Percentiles rank a stretch among this genome's conserved stretches.
Conservation (phyloP, 352 stramenopile species). For the Phytophthora syringae region DNA sequence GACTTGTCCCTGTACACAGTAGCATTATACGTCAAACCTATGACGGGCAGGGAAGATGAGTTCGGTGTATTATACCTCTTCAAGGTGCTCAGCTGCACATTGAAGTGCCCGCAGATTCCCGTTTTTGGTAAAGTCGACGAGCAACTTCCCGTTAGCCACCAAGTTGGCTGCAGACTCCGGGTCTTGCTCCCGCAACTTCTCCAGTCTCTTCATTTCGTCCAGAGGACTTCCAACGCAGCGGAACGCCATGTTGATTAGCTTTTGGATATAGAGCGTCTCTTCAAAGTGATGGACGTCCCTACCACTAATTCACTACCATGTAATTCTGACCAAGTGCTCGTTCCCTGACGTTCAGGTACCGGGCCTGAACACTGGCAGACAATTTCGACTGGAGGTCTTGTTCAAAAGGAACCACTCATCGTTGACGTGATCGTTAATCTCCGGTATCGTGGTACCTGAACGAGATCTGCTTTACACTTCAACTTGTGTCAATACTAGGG, state of each 20-base stretch:
- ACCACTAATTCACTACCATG: no score
- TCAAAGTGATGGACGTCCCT: no score
- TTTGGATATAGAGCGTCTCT: slow-evolving; percentile 25
- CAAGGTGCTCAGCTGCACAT: slow-evolving; percentile 51
- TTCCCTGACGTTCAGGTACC: background rate
- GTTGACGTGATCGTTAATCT: background rate
- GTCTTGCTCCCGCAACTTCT: slow-evolving; percentile 50
- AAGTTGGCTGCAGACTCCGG: slow-evolving; percentile 61
- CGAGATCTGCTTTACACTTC: background rate
- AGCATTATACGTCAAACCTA: background rate
- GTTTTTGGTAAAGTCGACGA: slow-evolving; percentile 52
- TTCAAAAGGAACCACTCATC: slow-evolving; percentile 28
- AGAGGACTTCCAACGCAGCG: slow-evolving; percentile 40
- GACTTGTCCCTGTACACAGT: slow-evolving; percentile 46
- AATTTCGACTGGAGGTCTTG: slow-evolving; percentile 3
- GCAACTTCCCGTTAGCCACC: slow-evolving; percentile 69
- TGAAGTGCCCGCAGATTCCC: slow-evolving; percentile 63
- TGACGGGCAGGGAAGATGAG: background rate
- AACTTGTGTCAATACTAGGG: slow-evolving; percentile 12
- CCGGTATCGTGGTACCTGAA: background rate
- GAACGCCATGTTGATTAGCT: slow-evolving; percentile 48
- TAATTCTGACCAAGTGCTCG: no score
- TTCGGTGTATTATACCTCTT: slow-evolving; percentile 35
- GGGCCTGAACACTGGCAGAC: background rate
- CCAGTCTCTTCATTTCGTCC: slow-evolving; percentile 68